Conservation (phyloP, 371 early-diverging fungal genomes). For the Fennellomyces sp. region DNA sequence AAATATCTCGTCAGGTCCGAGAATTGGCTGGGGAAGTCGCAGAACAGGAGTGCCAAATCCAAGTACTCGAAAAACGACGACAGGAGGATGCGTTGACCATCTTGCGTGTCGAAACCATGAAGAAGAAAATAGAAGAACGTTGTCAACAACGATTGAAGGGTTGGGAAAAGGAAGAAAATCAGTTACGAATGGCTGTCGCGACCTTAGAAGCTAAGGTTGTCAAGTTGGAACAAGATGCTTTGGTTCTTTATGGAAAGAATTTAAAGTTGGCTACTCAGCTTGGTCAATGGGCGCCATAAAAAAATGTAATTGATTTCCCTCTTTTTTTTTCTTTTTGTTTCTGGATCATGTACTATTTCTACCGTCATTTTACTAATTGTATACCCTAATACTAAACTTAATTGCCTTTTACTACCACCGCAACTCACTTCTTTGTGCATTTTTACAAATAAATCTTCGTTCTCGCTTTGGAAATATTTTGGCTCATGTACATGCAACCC, state of each 20-base stretch:
- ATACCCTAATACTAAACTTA: no score
- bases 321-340: conserved; percentile 4
- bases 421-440: no score
- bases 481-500: no score
- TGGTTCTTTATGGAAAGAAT: conserved; percentile 18
- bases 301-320: no score
- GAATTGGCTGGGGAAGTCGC: conserved; percentile 12
- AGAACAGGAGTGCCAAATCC: conserved; percentile 14
- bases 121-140: not conserved
- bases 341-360: no score
- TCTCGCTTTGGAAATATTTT: no score
- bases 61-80: conserved; percentile 11
- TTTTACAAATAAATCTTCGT: no score
- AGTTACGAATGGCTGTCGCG: conserved; percentile 6
- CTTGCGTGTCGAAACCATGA: not conserved
- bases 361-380: no score
- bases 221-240: conserved; percentile 16
- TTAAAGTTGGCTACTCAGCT: conserved; percentile 19
- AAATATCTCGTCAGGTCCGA: conserved; percentile 16
- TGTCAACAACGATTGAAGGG: conserved; percentile 1
- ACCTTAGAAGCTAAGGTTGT: conserved; percentile 14
- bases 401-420: no score
- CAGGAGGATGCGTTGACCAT: conserved; percentile 5
- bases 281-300: conserved; percentile 11
- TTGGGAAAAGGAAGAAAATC: conserved; percentile 14